Conservation (phyloP, 1,284 basidiomycete genomes). For the Grifola frondosa region DNA sequence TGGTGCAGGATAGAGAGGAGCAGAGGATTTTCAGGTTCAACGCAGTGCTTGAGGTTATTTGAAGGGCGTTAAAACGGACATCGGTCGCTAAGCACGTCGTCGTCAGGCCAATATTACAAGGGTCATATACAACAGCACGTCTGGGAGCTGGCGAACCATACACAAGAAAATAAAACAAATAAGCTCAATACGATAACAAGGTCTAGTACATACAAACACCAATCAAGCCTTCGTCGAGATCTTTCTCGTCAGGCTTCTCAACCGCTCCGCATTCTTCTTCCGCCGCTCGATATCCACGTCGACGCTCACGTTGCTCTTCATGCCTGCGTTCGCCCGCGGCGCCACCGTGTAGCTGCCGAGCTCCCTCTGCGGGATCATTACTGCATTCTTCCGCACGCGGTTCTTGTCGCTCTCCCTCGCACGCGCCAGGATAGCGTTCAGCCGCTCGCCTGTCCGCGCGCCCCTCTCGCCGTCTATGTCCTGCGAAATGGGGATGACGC, state of each 20-base stretch:
- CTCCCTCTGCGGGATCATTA: constrained; percentile 71
- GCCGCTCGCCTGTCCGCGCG: constrained; percentile 48
- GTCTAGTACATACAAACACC: not conserved
- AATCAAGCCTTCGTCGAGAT: constrained; percentile 28
- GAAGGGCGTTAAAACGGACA: too few species aligned
- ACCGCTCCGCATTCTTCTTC: constrained; percentile 67
- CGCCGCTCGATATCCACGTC: constrained; percentile 70
- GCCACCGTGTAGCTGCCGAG: constrained; percentile 75
- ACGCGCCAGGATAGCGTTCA: constrained; percentile 69
- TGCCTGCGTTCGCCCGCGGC: constrained; percentile 53
- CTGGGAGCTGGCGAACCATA: too few species aligned
- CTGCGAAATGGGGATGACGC: constrained; percentile 57
- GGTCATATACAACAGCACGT: too few species aligned
- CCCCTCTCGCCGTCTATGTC: constrained; percentile 38
- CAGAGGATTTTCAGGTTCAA: too few species aligned
- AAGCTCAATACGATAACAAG: not conserved
- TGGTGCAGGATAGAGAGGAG: too few species aligned
- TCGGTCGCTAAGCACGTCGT: too few species aligned
- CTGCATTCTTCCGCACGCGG: constrained; percentile 71
- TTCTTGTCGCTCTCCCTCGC: constrained; percentile 68
- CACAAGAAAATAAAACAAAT: constrained; percentile 5
- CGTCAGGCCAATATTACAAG: too few species aligned
- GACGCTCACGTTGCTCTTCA: constrained; percentile 53
- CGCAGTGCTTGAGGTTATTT: too few species aligned
- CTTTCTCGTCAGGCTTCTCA: constrained; percentile 44